These are phyloP conservation scores for Pseudocercospora fuligena DNA, from an alignment of 2,329 filamentous ascomycete species.

Conservation along the genomic window DNA sequence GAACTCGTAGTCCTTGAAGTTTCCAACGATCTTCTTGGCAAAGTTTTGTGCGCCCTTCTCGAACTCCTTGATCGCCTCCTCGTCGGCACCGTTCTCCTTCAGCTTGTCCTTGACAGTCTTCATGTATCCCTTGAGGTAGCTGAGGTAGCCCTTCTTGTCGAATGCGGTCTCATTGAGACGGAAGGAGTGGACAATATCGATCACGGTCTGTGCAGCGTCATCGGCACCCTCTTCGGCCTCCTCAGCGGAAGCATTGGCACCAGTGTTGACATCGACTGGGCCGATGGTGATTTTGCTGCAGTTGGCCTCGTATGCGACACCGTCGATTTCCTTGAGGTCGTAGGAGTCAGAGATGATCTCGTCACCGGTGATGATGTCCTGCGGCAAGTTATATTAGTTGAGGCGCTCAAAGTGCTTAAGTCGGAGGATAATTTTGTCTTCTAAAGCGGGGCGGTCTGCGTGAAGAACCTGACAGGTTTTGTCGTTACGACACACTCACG, in stretches of 20 bases:
- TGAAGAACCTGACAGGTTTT: not conserved
- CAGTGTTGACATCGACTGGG: constrained; percentile 72
- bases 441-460: constrained; percentile 15
- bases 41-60: constrained; percentile 74
- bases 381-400: constrained; percentile 28
- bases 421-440: not conserved
- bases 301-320: constrained; percentile 85
- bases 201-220: constrained; percentile 73
- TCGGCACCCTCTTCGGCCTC: constrained; percentile 75
- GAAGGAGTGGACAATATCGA: constrained; percentile 94
- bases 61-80: constrained; percentile 75
- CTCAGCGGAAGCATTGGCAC: constrained; percentile 97
- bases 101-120: constrained; percentile 80
- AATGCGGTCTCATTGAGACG: constrained; percentile 77
- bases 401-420: constrained; percentile 6
- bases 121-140: constrained; percentile 93
- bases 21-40: constrained; percentile 80
- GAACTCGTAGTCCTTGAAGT: constrained; percentile 97
- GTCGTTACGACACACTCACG: constrained; percentile 45
- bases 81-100: constrained; percentile 64
- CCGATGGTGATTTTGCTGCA: constrained; percentile 87
- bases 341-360: constrained; percentile 98
- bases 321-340: constrained; percentile 78
- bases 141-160: constrained; percentile 86
- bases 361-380: constrained; percentile 90